A percentile compares a stretch with the other conserved stretches of the same genome.
Conservation (phyloP, 495 filamentous ascomycete genomes). For the Xylaria curta region DNA sequence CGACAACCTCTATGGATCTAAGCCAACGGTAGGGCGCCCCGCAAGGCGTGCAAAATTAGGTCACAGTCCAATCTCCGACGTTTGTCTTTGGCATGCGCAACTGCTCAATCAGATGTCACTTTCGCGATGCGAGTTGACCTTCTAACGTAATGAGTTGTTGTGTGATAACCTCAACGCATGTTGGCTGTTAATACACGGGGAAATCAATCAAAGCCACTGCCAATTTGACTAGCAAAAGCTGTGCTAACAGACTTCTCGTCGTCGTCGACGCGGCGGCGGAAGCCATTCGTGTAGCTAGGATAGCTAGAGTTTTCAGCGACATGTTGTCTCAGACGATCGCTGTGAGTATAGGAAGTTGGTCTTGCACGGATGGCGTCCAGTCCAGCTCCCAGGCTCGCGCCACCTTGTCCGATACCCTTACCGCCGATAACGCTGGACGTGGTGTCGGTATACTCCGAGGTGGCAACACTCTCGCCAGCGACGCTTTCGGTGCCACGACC, state of each 20-base stretch:
- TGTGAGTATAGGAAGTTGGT: conserved; percentile 55
- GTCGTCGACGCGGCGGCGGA: conserved; percentile 84
- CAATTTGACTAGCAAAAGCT: conserved; percentile 93
- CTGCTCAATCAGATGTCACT: conserved; percentile 16
- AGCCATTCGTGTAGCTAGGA: conserved; percentile 70
- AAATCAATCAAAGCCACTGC: conserved; percentile 87
- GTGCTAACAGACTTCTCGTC: conserved; percentile 95
- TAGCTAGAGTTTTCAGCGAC: conserved; percentile 72
- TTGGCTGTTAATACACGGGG: conserved; percentile 10
- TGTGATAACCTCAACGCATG: conserved; percentile 22
- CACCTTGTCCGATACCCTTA: conserved; percentile 70
- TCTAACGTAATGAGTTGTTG: conserved; percentile 7
- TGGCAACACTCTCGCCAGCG: conserved; percentile 88
- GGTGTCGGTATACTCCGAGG: conserved; percentile 84
- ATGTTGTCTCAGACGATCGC: conserved; percentile 82
- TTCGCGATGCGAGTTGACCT: conserved; percentile 16
- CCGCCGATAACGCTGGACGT: conserved; percentile 75
- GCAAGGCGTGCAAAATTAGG: conserved; percentile 25
- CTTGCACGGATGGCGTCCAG: conserved; percentile 65
- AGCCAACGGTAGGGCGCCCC: conserved; percentile 6
- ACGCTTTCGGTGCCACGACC: conserved; percentile 74
- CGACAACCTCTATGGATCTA: conserved; percentile 1
- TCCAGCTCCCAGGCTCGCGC: conserved; percentile 82
- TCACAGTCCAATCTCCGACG: conserved; percentile 20
- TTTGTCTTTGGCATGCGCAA: conserved; percentile 15